Evolutionary conservation across 108 stramenopile species (phyloP).

Genomic region (Stephanodiscus minutulus): DNA sequence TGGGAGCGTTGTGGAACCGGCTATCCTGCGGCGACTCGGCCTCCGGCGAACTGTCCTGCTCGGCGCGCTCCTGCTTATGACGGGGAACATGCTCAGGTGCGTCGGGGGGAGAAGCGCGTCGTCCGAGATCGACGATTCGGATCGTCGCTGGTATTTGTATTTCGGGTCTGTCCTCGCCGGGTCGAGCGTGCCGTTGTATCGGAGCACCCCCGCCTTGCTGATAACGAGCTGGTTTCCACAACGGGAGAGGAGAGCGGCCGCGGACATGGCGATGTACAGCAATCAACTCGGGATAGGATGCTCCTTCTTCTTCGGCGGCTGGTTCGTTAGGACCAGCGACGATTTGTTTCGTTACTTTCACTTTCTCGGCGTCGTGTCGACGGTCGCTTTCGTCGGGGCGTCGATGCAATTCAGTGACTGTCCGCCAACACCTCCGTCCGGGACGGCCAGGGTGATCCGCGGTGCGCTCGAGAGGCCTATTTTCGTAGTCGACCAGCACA

Average conservation of each 20-base stretch:
- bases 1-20: conserved; percentile 68
- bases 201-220: conserved; percentile 70
- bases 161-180: conserved; percentile 79
- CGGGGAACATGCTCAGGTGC: conserved; percentile 77
- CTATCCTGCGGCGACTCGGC: conserved; percentile 67
- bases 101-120: conserved; percentile 40
- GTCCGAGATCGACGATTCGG: conserved; percentile 46
- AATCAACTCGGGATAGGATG: conserved; percentile 84
- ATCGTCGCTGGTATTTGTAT: conserved; percentile 59
- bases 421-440: conserved; percentile 78
- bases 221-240: conserved; percentile 86
- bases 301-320: conserved; percentile 79
- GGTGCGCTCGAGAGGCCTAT: conserved; percentile 25
- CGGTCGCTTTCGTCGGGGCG: conserved; percentile 61
- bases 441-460: conserved; percentile 57
- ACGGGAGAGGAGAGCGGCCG: conserved; percentile 74
- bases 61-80: conserved; percentile 73
- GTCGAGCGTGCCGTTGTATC: conserved; percentile 80
- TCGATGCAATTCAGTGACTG: conserved; percentile 79
- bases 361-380: conserved; percentile 64
- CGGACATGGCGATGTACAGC: conserved; percentile 73
- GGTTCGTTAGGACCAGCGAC: conserved; percentile 55
- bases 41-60: conserved; percentile 72
- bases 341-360: conserved; percentile 77
- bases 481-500: not conserved